Evolutionary conservation across 2,329 filamentous ascomycete genomes (phyloP).

Genomic region (Paracorniculantispora psalliotae): DNA sequence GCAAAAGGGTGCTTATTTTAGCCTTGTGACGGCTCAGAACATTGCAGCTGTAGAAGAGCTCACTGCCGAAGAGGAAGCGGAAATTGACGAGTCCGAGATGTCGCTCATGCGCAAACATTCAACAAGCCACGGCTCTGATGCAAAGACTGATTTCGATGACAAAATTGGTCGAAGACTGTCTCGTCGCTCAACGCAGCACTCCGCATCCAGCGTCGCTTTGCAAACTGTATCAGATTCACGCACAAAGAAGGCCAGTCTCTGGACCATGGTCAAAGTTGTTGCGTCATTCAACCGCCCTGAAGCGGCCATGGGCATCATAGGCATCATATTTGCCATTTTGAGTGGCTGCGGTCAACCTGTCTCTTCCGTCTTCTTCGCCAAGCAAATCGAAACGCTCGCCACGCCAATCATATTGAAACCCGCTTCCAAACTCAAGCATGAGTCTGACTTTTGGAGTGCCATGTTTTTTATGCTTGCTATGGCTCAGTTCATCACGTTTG

Average conservation of each 20-base stretch:
- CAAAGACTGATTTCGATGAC: constrained; percentile 62
- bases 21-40: constrained; percentile 82
- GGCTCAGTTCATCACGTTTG: constrained; percentile 65
- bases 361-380: constrained; percentile 74
- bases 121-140: constrained; percentile 34
- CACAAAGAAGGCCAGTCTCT: constrained; percentile 62
- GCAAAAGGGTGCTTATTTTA: constrained; percentile 68
- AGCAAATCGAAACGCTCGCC: constrained; percentile 71
- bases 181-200: constrained; percentile 51
- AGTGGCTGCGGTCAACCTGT: constrained; percentile 77
- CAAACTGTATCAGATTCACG: constrained; percentile 44
- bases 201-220: constrained; percentile 66
- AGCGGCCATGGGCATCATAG: constrained; percentile 65
- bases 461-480: constrained; percentile 86
- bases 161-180: constrained; percentile 54
- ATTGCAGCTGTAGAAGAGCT: constrained; percentile 60
- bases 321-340: constrained; percentile 68
- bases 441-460: constrained; percentile 79
- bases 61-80: constrained; percentile 46
- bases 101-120: constrained; percentile 45
- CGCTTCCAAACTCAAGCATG: constrained; percentile 52
- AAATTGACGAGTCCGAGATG: constrained; percentile 45
- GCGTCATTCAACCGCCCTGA: constrained; percentile 73
- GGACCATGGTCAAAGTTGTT: constrained; percentile 74
- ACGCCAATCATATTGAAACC: constrained; percentile 44